A percentile compares a stretch with the other conserved stretches of the same genome.
phyloP scores from a whole-genome alignment of 2,329 filamentous ascomycete species.

The Exophiala spinifera region DNA sequence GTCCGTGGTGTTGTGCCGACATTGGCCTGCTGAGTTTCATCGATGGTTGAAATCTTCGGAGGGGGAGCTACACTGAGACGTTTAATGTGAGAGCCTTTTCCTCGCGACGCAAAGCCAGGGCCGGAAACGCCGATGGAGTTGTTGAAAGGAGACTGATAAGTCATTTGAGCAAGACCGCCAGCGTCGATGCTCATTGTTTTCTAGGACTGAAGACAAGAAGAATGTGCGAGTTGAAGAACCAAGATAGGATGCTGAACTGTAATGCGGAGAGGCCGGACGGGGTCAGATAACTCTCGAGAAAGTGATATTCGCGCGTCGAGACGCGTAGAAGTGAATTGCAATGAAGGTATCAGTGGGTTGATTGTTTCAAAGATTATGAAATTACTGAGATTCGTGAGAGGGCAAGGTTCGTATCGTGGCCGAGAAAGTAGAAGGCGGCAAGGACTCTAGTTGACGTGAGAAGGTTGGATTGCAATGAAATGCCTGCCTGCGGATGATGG shows the following conservation, averaged over 20 bases:
- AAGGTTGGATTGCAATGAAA: constrained; percentile 5
- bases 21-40: constrained; percentile 63
- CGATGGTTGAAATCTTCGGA: constrained; percentile 65
- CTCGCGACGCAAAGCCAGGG: constrained; percentile 79
- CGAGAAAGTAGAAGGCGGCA: not conserved
- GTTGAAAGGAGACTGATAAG: constrained; percentile 72
- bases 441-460: constrained; percentile 2
- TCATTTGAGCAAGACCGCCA: constrained; percentile 99
- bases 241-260: not conserved
- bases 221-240: constrained; percentile 12
- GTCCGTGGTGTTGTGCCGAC: constrained; percentile 80
- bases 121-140: constrained; percentile 71
- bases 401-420: constrained; percentile 3
- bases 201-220: constrained; percentile 10
- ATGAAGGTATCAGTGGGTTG: constrained; percentile 6
- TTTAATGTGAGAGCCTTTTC: constrained; percentile 83
- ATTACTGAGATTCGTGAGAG: constrained; percentile 16
- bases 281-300: not conserved
- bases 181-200: constrained; percentile 64
- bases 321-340: constrained; percentile 17
- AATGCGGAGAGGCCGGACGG: constrained; percentile 7
- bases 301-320: constrained; percentile 13
- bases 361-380: constrained; percentile 17
- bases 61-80: constrained; percentile 74
- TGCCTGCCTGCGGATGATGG: constrained; percentile 8